Base-by-base conservation (phyloP, 1,139 yeast species). In the Geotrichum klebahnii region DNA sequence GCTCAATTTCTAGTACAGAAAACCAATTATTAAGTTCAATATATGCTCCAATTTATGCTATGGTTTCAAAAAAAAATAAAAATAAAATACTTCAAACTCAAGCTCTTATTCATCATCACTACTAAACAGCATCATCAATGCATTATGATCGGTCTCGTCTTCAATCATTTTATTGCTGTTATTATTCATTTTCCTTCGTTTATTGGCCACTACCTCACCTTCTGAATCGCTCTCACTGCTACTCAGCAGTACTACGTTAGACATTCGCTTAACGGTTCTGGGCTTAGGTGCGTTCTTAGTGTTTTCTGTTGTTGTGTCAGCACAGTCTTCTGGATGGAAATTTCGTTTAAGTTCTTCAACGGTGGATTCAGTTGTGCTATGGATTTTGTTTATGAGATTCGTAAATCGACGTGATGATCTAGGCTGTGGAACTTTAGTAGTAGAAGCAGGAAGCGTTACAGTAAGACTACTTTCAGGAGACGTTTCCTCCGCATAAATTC, bases 401-500 rank as follows among this genome's bases (percentile, higher is more conserved):
- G 22, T 36, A 36, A 36, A 36, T 6, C 23, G 26, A 17, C 39
- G 39, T 19, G 39, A 19, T 20, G 39, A 36, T 19, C n/a, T 3
- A 19, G 23, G 26, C 12, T 26, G 6, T 26, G 5, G 39, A 20
- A 20, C 24, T n/a, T 36, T 16, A 8, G 39, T 12, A 17, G 26
- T 36, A 5, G 26, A n/a, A 16, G 39, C 26, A 10, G 24, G 23
- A 8, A 19, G 16, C 6, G 26, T 24, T 5, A 20, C 16, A 5
- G 39, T 22, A 20, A 36, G 24, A n/a, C n/a, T n/a, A n/a, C n/a
- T n/a, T n/a, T n/a, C n/a, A n/a, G n/a, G n/a, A 4, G 9, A 9
- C 22, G 38, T 29, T 19, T 42, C 46, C n/a, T 42, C 22, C 34
- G 37, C 6, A 42, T 14, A 32, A n/a, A 46, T 20, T 9, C 50